Evolutionary conservation across 129 eudicot species (phyloP).

Genomic region (Artemisia argyi): DNA sequence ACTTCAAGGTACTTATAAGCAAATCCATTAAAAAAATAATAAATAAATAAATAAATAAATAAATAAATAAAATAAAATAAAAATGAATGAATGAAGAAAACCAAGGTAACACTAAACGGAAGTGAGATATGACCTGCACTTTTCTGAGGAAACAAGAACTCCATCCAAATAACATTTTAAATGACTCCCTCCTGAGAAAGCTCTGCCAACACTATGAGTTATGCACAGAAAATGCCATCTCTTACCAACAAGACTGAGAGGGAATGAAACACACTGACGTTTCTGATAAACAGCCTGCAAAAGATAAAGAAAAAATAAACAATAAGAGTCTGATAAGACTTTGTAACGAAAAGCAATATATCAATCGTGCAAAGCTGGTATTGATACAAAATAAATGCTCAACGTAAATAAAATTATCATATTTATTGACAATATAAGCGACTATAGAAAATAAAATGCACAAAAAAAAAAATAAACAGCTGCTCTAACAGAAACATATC

Average conservation of each 20-base stretch:
- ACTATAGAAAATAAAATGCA: slow-evolving; percentile 7
- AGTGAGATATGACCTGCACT: slow-evolving; percentile 71
- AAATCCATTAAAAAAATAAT: background rate
- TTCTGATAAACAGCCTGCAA: slow-evolving; percentile 90
- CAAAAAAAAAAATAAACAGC: background rate
- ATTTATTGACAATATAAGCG: slow-evolving; percentile 2
- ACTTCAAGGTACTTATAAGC: slow-evolving; percentile 4
- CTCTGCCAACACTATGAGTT: slow-evolving; percentile 87
- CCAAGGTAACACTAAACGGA: too few relatives aligned
- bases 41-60: too few relatives aligned
- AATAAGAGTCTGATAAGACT: slow-evolving; percentile 4
- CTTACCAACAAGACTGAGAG: slow-evolving; percentile 58
- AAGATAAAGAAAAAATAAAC: slow-evolving; percentile 17
- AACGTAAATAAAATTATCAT: background rate
- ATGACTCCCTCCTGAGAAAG: slow-evolving; percentile 98
- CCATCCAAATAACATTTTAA: slow-evolving; percentile 90
- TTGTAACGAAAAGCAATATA: slow-evolving; percentile 11
- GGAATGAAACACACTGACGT: slow-evolving; percentile 69
- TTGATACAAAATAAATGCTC: slow-evolving; percentile 14
- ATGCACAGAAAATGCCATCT: slow-evolving; percentile 92
- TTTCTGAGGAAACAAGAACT: slow-evolving; percentile 74
- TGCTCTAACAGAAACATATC: background rate
- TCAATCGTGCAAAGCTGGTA: slow-evolving; percentile 8
- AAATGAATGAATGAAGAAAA: too few relatives aligned
- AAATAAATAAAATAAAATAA: too few relatives aligned